These are phyloP conservation scores for Artomyces pyxidatus DNA, from an alignment of 768 basidiomycete species.

Conservation along the genomic window DNA sequence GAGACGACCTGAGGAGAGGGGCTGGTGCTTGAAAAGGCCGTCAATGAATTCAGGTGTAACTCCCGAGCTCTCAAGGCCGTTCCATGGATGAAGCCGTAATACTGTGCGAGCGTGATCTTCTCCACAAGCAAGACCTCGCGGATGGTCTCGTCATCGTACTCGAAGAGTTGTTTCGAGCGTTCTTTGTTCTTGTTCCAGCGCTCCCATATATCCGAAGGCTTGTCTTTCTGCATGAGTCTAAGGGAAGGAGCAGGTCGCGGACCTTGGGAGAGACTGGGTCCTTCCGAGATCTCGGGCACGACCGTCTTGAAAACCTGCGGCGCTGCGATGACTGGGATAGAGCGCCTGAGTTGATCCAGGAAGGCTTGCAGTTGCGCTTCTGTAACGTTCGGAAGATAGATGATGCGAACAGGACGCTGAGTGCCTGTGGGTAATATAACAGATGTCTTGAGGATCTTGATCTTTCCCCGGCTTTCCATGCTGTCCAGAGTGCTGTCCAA, in stretches of 20 bases:
- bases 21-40: constrained; percentile 33
- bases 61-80: constrained; percentile 55
- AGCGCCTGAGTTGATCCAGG: constrained; percentile 41
- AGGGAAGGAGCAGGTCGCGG: too few species aligned
- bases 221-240: constrained; percentile 40
- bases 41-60: constrained; percentile 50
- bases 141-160: constrained; percentile 43
- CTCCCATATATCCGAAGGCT: constrained; percentile 31
- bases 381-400: constrained; percentile 53
- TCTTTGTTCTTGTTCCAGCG: constrained; percentile 39
- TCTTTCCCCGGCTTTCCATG: constrained; percentile 55
- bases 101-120: constrained; percentile 58
- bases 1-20: constrained; percentile 42
- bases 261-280: too few species aligned
- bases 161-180: constrained; percentile 44
- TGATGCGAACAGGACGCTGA: constrained; percentile 49
- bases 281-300: too few species aligned
- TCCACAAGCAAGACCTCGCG: constrained; percentile 62
- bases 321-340: too few species aligned
- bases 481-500: constrained; percentile 48
- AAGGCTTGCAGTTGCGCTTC: constrained; percentile 49
- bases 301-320: too few species aligned
- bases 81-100: constrained; percentile 69
- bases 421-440: constrained; percentile 52
- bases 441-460: constrained; percentile 65